These are phyloP conservation scores for Globisporangium spinosum DNA, from an alignment of 352 stramenopile species.

Conservation along the genomic window DNA sequence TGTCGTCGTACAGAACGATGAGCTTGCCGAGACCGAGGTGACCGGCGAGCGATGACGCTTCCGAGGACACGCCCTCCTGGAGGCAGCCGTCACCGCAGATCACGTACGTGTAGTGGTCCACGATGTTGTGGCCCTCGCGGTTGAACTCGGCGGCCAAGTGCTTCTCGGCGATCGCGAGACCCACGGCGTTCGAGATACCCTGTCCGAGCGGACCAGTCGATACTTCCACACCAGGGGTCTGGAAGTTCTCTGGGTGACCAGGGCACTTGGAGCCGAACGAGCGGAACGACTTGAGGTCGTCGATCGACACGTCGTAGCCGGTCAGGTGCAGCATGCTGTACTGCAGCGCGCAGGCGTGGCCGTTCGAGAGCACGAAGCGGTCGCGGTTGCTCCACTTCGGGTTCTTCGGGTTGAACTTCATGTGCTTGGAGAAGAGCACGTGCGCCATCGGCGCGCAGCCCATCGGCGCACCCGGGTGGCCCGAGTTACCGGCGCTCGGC, in stretches of 20 bases:
- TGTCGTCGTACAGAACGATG: constrained; percentile 99
- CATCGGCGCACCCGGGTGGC: constrained; percentile 98
- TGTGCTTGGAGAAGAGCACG: constrained; percentile 92
- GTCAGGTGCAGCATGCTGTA: constrained; percentile 99
- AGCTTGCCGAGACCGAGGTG: constrained; percentile 98
- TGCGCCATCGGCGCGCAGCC: constrained; percentile 98
- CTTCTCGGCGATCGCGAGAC: constrained; percentile 96
- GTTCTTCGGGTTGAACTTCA: constrained; percentile 88
- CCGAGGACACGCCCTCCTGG: constrained; percentile 96
- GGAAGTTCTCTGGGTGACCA: constrained; percentile 98
- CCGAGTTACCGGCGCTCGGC: constrained; percentile 96
- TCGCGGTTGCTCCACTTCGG: constrained; percentile 94
- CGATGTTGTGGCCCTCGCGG: constrained; percentile 90
- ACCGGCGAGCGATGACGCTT: constrained; percentile 95
- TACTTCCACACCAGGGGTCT: constrained; percentile 93
- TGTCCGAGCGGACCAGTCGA: constrained; percentile 96
- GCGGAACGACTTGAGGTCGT: constrained; percentile 98
- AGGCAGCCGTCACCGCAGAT: constrained; percentile 99
- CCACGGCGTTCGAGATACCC: constrained; percentile 98
- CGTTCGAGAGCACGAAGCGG: constrained; percentile 99
- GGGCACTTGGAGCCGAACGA: constrained; percentile 94
- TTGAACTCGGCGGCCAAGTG: constrained; percentile 98
- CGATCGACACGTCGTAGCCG: constrained; percentile 92
- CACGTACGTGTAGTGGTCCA: constrained; percentile 99
- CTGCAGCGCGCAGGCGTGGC: constrained; percentile 97